phyloP scores from a whole-genome alignment of 2,329 filamentous ascomycete species.

The Sclerotinia nivalis region DNA sequence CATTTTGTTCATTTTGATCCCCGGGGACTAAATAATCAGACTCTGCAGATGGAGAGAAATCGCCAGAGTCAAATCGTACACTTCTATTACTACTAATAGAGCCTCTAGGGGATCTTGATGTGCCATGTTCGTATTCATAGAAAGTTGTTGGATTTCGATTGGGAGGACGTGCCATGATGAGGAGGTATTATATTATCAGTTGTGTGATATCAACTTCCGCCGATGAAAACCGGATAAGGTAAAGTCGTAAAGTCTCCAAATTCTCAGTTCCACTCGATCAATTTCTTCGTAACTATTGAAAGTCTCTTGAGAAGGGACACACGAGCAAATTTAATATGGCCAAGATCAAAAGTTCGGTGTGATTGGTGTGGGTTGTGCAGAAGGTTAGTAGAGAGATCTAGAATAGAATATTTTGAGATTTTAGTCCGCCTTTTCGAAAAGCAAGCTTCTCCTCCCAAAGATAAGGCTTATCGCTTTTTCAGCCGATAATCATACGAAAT shows the following conservation, averaged over 20 bases:
- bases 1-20: conserved; percentile 5
- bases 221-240: background rate
- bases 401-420: background rate
- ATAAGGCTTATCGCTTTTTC: background rate
- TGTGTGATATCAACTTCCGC: background rate
- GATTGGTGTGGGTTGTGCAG: background rate
- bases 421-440: conserved; percentile 9
- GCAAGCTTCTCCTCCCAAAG: background rate
- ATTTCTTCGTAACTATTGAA: background rate
- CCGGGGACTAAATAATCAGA: conserved; percentile 10
- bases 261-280: background rate
- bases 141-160: conserved; percentile 37
- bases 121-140: conserved; percentile 42
- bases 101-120: conserved; percentile 33
- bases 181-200: background rate
- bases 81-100: conserved; percentile 39
- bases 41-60: conserved; percentile 17
- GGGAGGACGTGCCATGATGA: conserved; percentile 19
- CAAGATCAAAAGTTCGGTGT: background rate
- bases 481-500: background rate
- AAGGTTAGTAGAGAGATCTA: background rate
- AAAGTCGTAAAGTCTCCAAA: background rate
- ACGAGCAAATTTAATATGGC: conserved; percentile 11
- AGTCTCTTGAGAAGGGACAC: background rate
- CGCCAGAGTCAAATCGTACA: conserved; percentile 35